Evolutionary conservation across 441 rosid genomes (phyloP), one percentile per base, ranked within the genome.

Genomic region (Erodium texanum): DNA sequence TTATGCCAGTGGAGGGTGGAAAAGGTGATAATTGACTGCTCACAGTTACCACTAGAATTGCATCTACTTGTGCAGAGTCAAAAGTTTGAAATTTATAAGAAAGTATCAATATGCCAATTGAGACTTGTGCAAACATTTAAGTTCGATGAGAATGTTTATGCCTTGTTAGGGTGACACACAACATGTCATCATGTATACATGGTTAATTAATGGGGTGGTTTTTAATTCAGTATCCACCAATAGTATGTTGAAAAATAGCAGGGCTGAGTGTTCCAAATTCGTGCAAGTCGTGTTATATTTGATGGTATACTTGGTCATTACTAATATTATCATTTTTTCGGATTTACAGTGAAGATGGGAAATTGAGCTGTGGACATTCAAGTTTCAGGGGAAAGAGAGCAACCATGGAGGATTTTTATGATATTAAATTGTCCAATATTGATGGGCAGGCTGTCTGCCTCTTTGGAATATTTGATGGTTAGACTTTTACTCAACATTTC

Each of bases 381-480:
- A 92, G 96, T 81, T 92, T 90, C 80, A 79, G 95, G 82, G 99
- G 99, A 74, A 95, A 92, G 87, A 87, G 99, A 74, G 89, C 86
- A 48, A 85, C 95, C 32, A 92, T 95, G 98, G 98, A 95, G 79
- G 98, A 95, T 75, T 92, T 84, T 77, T 95, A 77, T 73, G 97
- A 92, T 73, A 78, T 90, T 61, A 92, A 86, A 72, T 82, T 81
- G 68, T 80, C 96, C 72, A 83, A 73, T 34, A 88, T 92, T 72
- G 83, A 89, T 65, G 97, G 93, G 68, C 72, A 83, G 80, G 71
- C 82, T 64, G 89, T 92, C 76, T 86, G 79, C 90, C 85, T 92
- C 96, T 95, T 95, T 78, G 98, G 97, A 71, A 86, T 92, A 32
- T 95, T 95, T 78, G 98, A 95, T 82, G 99, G 98, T 92, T 76